These are phyloP conservation scores for Mallotus nudiflorus DNA, from an alignment of 345 rosid species.

Conservation along the genomic window DNA sequence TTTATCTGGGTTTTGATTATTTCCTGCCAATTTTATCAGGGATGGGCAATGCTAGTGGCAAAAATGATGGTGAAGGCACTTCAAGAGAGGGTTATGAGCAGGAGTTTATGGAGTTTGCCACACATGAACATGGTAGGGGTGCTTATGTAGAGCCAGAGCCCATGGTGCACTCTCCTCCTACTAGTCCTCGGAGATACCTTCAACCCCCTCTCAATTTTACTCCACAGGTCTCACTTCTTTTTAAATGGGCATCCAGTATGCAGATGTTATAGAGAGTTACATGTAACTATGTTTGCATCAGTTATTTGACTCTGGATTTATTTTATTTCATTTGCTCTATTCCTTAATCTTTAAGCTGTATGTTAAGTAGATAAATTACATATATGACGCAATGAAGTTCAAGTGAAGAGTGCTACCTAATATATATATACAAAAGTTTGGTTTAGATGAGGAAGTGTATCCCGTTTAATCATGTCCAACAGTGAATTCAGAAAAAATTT, in stretches of 20 bases:
- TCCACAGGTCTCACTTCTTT: conserved; percentile 34
- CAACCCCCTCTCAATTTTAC: conserved; percentile 26
- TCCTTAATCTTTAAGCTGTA: background rate
- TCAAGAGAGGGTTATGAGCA: conserved; percentile 35
- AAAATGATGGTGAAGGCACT: conserved; percentile 45
- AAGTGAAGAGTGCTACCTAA: background rate
- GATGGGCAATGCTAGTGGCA: conserved; percentile 71
- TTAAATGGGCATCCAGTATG: background rate
- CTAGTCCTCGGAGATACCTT: conserved; percentile 23
- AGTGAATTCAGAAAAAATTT: background rate
- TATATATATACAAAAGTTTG: background rate
- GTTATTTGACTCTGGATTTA: no score
- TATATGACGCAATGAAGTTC: background rate
- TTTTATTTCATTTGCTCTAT: background rate
- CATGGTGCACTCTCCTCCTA: conserved; percentile 39
- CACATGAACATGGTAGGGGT: conserved; percentile 15
- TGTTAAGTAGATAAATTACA: background rate
- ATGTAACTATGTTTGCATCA: no score
- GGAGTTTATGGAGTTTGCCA: conserved; percentile 20
- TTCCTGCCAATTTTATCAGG: conserved; percentile 27
- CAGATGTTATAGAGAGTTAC: background rate
- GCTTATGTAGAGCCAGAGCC: conserved; percentile 23
- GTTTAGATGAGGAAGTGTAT: background rate
- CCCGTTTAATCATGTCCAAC: background rate
- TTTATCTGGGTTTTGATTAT: conserved; percentile 24